Evolutionary conservation across 2,329 filamentous ascomycete species (phyloP).

Genomic region (Pseudogymnoascus sp.): DNA sequence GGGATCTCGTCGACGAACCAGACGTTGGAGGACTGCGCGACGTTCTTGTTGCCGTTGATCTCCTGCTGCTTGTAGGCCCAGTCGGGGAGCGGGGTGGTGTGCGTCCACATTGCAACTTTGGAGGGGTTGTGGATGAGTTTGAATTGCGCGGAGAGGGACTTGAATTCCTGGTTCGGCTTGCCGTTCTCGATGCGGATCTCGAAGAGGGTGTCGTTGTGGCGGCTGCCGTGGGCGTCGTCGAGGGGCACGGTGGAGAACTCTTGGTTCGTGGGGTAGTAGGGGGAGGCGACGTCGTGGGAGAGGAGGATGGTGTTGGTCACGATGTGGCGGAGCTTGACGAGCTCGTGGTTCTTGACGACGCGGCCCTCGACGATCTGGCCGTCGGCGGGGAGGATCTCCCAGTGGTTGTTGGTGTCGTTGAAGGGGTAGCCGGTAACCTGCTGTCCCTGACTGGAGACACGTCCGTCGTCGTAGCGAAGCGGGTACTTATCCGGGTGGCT

Average conservation of each 20-base stretch:
- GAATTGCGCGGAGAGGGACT: conserved; percentile 86
- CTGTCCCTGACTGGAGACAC: conserved; percentile 94
- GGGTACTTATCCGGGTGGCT: conserved; percentile 87
- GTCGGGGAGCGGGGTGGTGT: conserved; percentile 87
- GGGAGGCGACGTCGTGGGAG: conserved; percentile 94
- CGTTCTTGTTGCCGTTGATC: conserved; percentile 98
- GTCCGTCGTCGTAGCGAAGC: conserved; percentile 91
- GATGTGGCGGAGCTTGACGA: conserved; percentile 79
- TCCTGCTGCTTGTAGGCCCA: conserved; percentile 97
- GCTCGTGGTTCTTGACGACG: conserved; percentile 72
- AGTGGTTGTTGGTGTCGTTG: conserved; percentile 98
- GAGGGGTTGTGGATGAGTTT: conserved; percentile 91
- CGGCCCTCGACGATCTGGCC: conserved; percentile 53
- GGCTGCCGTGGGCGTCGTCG: conserved; percentile 65
- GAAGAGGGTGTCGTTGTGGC: conserved; percentile 85
- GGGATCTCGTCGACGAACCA: conserved; percentile 91
- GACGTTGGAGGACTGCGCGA: conserved; percentile 80
- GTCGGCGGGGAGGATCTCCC: conserved; percentile 75
- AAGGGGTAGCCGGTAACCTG: conserved; percentile 97
- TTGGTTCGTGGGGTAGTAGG: conserved; percentile 94
- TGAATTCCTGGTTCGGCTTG: conserved; percentile 76
- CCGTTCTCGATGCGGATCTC: conserved; percentile 84
- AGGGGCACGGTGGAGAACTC: conserved; percentile 81
- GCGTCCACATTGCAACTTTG: conserved; percentile 99
- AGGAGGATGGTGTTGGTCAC: conserved; percentile 80